A percentile compares a stretch with the other conserved stretches of the same genome.
Evolutionary conservation across 169 alveolate species (phyloP).

Genomic region (Plasmodium blacklocki): DNA sequence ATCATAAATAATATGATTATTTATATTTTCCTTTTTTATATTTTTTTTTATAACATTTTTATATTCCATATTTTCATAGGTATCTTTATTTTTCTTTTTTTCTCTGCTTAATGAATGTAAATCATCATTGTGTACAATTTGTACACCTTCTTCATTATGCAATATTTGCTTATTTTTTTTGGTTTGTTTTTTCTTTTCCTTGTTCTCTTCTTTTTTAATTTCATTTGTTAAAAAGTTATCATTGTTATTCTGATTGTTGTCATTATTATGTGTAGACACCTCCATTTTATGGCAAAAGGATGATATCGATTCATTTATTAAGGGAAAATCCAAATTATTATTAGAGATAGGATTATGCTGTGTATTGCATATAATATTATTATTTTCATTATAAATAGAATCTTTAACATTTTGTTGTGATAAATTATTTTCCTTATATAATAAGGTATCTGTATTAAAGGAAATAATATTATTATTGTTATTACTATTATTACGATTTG

Average conservation of each 20-base stretch:
- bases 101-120: not conserved
- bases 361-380: not conserved
- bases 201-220: not conserved
- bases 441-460: not conserved
- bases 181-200: not conserved
- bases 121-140: not conserved
- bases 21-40: constrained; percentile 8
- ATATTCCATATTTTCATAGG: constrained; percentile 5
- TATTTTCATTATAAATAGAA: not conserved
- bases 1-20: not conserved
- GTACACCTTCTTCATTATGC: not conserved
- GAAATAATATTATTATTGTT: not conserved
- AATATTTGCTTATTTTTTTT: constrained; percentile 4
- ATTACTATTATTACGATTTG: not conserved
- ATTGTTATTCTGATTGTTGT: not conserved
- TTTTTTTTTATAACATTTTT: constrained; percentile 12
- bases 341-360: not conserved
- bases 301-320: too few species aligned
- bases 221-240: not conserved
- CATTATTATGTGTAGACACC: too few species aligned
- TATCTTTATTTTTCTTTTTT: constrained; percentile 18
- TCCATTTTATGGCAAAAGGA: too few species aligned
- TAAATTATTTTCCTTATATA: not conserved
- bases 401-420: not conserved
- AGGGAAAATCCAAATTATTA: not conserved